Conservation (phyloP, 176 grass and related monocot species). For the Carex kokanica region DNA sequence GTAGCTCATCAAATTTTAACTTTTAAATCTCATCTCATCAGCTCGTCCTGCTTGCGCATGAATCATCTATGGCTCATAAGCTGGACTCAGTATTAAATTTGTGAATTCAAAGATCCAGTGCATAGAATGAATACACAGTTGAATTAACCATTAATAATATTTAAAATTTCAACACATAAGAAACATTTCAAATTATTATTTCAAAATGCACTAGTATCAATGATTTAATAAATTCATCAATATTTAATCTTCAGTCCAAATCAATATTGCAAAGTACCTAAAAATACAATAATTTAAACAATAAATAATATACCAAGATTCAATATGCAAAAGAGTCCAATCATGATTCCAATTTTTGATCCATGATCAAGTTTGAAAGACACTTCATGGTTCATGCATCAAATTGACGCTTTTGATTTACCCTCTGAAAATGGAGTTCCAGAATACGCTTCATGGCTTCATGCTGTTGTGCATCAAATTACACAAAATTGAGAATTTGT, state of each 20-base stretch:
- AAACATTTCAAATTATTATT: background rate
- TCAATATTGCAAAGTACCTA: too few relatives aligned
- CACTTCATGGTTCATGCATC: too few relatives aligned
- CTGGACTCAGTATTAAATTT: background rate
- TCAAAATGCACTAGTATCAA: background rate
- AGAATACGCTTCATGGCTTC: too few relatives aligned
- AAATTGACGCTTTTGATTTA: too few relatives aligned
- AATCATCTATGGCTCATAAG: background rate
- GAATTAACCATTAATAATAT: background rate
- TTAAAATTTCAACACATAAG: background rate
- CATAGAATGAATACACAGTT: background rate
- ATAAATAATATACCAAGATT: too few relatives aligned
- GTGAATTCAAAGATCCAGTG: background rate
- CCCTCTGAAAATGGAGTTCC: too few relatives aligned
- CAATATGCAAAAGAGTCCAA: too few relatives aligned
- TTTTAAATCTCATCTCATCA: background rate
- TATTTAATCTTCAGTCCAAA: too few relatives aligned
- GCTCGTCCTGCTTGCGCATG: background rate
- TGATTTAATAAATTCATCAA: too few relatives aligned
- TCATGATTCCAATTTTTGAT: too few relatives aligned
- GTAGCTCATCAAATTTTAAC: background rate
- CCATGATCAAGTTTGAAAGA: too few relatives aligned
- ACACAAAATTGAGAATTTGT: background rate
- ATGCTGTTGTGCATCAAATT: background rate
- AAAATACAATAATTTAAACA: too few relatives aligned